Base-by-base conservation (phyloP, 257 asterid genomes). In the Solanum virginianum region DNA sequence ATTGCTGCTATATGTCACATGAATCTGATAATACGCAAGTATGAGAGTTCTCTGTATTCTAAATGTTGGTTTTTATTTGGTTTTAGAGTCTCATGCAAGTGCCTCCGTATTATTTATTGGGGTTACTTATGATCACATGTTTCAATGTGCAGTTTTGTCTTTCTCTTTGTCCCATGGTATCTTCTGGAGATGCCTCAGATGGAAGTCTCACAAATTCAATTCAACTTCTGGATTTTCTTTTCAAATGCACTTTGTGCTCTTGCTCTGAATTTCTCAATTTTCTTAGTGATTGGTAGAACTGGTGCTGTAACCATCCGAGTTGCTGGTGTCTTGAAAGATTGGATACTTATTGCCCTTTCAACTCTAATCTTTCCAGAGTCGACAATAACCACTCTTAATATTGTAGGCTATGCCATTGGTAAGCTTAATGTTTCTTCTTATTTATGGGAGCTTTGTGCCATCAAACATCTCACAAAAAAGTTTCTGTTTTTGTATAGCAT, bases 291-390 rank as follows among this genome's bases (percentile, higher is more conserved):
- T 69, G 99, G 99, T 89, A 93, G 99, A 95, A 97, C 99, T 12
- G 93, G 99, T 81, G 99, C 99, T 53, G 99, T 97, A 86, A 97
- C 99, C 45, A 90, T 97, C 81, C 93, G 99, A 82, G 99, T 97
- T 65, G 99, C 99, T 63, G 99, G 99, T 7, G 99, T 97, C 85
- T 88, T 95, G 36, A 97, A 97, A 88, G 99, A 97, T 91, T 97
- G 99, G 99, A 97, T 97, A 68, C 95, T 97, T 70, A 95, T 97
- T 85, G 97, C 99, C 82, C 94, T 97, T 82, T 97, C 99, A 47
- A 95, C 99, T 22, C 87, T 97, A 84, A 89, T 97, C 56, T 97
- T 97, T 87, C 99, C 99, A 0, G 99, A 97, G 88, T 97, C 99
- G 14, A 90, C 91, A 11, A 97, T 97, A 85, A 97, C 99, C 85